Conservation (phyloP, 371 early-diverging fungal genomes). For the Mucor racemosus region DNA sequence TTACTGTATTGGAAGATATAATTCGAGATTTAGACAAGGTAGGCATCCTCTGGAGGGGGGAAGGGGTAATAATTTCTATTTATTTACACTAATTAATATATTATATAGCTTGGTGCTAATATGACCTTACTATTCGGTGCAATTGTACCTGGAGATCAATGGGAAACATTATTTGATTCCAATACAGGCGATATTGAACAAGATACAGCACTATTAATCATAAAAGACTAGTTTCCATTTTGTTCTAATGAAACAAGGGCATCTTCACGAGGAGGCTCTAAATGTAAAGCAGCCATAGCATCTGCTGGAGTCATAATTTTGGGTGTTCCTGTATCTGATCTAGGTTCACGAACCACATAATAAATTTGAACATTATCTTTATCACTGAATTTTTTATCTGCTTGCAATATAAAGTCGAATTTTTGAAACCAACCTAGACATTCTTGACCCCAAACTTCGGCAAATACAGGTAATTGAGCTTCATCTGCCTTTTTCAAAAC, state of each 20-base stretch:
- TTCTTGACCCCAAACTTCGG: conserved; percentile 30
- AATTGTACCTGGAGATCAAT: conserved; percentile 47
- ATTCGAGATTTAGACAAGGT: conserved; percentile 73
- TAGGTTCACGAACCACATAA: conserved; percentile 33
- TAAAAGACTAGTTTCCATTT: conserved; percentile 1
- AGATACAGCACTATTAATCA: background rate
- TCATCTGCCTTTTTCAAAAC: conserved; percentile 32
- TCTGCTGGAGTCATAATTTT: conserved; percentile 1
- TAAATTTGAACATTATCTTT: conserved; percentile 16
- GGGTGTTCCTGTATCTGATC: conserved; percentile 10
- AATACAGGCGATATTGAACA: conserved; percentile 21
- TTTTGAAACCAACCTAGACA: conserved; percentile 24
- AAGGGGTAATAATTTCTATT: background rate
- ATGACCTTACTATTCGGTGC: conserved; percentile 52
- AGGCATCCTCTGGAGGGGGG: conserved; percentile 2
- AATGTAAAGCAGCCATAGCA: conserved; percentile 17
- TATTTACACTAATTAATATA: background rate
- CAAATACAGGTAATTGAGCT: conserved; percentile 35
- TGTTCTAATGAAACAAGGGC: conserved; percentile 1
- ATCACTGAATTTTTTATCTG: conserved; percentile 15
- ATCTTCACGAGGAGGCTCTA: conserved; percentile 37
- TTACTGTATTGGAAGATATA: conserved; percentile 76
- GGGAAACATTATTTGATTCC: conserved; percentile 43
- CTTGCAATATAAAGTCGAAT: conserved; percentile 25
- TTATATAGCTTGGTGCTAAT: conserved; percentile 38